A percentile compares a stretch with the other conserved stretches of the same genome.
Conservation (phyloP, 805 yeast genomes). For the Blastobotrys peoriensis region DNA sequence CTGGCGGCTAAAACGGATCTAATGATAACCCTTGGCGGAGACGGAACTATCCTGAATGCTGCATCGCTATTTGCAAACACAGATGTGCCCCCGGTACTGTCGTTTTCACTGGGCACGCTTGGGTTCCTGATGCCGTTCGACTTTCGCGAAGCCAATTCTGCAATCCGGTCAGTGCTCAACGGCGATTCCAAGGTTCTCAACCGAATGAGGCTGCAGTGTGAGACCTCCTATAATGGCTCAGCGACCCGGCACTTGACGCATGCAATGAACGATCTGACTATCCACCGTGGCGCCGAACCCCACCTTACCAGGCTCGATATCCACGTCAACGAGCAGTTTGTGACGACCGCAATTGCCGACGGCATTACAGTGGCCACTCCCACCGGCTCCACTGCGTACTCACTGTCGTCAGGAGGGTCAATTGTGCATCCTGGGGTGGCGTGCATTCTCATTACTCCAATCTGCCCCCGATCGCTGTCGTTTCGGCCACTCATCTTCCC, state of each 20-base stretch:
- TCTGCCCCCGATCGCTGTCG: constrained; percentile 86
- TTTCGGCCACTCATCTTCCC: constrained; percentile 86
- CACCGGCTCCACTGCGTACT: constrained; percentile 93
- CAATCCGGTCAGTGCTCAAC: constrained; percentile 60
- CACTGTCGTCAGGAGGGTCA: constrained; percentile 84
- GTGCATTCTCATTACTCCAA: constrained; percentile 77
- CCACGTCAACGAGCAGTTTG: constrained; percentile 73
- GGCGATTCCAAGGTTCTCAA: constrained; percentile 68
- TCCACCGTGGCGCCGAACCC: constrained; percentile 86
- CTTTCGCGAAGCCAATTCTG: constrained; percentile 50
- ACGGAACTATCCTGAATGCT: constrained; percentile 85
- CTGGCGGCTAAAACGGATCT: constrained; percentile 67
- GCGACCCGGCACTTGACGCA: constrained; percentile 34
- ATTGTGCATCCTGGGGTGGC: constrained; percentile 87
- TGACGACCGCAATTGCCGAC: constrained; percentile 89
- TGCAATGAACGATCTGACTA: constrained; percentile 88
- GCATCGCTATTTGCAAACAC: constrained; percentile 65
- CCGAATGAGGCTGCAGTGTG: constrained; percentile 75
- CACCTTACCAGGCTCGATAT: constrained; percentile 79
- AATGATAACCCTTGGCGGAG: constrained; percentile 90
- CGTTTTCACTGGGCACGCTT: constrained; percentile 84
- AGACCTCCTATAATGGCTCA: constrained; percentile 34
- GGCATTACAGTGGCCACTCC: constrained; percentile 85
- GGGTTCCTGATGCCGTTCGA: constrained; percentile 89
- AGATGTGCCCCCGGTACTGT: constrained; percentile 76